These are phyloP conservation scores for Cucumis sativus DNA, from an alignment of 306 rosid genomes.

Conservation along the genomic window Cucumber_9930_V3 NC_026658.2:9713501-9714000, in stretches of 20 bases:
- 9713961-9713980: neutral
- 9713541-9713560: conserved; percentile 37
- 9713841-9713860: conserved; percentile 30
- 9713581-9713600: conserved; percentile 28
- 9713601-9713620: conserved; percentile 57
- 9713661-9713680: conserved; percentile 20
- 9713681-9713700: conserved; percentile 26
- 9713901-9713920: conserved; percentile 52
- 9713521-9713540: neutral
- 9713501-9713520: neutral
- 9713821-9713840: neutral
- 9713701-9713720: conserved; percentile 43
- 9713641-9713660: conserved; percentile 44
- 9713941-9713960: neutral
- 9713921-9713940: conserved; percentile 20
- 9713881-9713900: conserved; percentile 35
- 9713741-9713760: conserved; percentile 49
- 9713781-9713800: conserved; percentile 13
- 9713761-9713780: conserved; percentile 62
- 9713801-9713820: neutral
- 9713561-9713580: conserved; percentile 64
- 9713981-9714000: neutral
- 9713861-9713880: conserved; percentile 43
- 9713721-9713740: conserved; percentile 44
- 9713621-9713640: conserved; percentile 55